Percentiles rank a stretch among this genome's conserved stretches.
These are phyloP conservation scores for Evansstolkia leycettana DNA, from an alignment of 495 filamentous ascomycete genomes.

Conservation along the genomic window DNA sequence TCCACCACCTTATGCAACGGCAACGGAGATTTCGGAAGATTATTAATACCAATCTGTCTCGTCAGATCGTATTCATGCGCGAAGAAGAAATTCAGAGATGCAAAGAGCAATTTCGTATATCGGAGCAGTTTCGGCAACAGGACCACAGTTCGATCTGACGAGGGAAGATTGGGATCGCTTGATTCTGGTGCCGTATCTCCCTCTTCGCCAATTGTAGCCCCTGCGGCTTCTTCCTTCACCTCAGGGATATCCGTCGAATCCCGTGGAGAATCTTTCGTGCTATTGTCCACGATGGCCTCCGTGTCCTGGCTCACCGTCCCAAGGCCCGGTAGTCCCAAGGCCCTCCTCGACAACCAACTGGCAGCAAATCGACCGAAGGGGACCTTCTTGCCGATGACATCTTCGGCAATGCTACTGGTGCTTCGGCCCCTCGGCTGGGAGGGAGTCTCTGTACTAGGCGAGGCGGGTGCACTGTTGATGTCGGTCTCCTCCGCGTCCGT, in stretches of 20 bases:
- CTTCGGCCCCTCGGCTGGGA: conserved; percentile 16
- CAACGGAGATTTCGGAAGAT: conserved; percentile 24
- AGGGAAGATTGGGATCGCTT: conserved; percentile 18
- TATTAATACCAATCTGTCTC: conserved; percentile 41
- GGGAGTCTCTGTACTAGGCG: conserved; percentile 12
- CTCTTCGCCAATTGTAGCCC: conserved; percentile 8
- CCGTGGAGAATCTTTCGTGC: conserved; percentile 5
- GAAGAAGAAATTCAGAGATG: conserved; percentile 78
- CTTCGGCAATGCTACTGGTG: conserved; percentile 57
- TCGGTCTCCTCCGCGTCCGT: conserved; percentile 23
- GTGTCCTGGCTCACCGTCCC: conserved; percentile 15
- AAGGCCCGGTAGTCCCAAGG: conserved; percentile 46
- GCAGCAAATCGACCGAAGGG: conserved; percentile 79
- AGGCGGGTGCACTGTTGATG: conserved; percentile 19
- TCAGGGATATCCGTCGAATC: conserved; percentile 3
- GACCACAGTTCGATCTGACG: conserved; percentile 16
- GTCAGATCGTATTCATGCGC: conserved; percentile 89
- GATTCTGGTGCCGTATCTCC: conserved; percentile 13
- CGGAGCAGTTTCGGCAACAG: conserved; percentile 75
- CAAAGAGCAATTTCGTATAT: conserved; percentile 69
- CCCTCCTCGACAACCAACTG: conserved; percentile 77
- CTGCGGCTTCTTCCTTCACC: conserved; percentile 4
- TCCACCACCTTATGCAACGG: conserved; percentile 67
- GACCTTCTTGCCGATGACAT: conserved; percentile 67
- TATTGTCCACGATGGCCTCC: conserved; percentile 6